These are phyloP conservation scores for Trichoderma virens DNA, from an alignment of 495 filamentous ascomycete species.

Conservation along the genomic window DNA sequence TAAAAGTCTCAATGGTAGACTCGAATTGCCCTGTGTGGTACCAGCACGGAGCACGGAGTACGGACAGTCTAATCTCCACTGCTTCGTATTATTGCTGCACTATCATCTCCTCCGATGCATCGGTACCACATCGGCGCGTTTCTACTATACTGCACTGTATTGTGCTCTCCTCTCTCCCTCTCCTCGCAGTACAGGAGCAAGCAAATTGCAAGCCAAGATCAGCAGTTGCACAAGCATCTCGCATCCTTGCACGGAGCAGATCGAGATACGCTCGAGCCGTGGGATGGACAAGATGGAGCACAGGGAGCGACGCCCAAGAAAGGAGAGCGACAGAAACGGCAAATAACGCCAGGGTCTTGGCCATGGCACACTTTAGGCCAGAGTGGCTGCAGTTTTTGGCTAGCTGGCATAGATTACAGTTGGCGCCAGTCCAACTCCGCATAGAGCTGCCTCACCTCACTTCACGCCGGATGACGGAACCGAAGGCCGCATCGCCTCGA, in stretches of 20 bases:
- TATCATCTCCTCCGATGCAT: neutral
- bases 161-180: neutral
- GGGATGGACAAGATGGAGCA: neutral
- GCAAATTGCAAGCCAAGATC: neutral
- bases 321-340: neutral
- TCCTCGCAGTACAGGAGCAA: neutral
- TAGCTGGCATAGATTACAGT: neutral
- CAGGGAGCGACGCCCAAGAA: neutral
- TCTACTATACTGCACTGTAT: too few relatives aligned
- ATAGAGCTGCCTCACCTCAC: neutral
- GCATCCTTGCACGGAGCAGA: neutral
- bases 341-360: neutral
- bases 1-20: too few relatives aligned
- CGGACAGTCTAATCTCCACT: neutral
- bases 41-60: too few relatives aligned
- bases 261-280: neutral
- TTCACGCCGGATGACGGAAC: neutral
- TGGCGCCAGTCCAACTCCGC: neutral
- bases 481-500: neutral
- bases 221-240: neutral
- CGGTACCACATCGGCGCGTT: neutral
- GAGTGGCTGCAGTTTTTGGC: neutral
- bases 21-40: too few relatives aligned
- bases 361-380: neutral
- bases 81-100: neutral